These are phyloP conservation scores for Trichoderma atroviride DNA, from an alignment of 2,329 filamentous ascomycete genomes.

Conservation along the genomic window DNA sequence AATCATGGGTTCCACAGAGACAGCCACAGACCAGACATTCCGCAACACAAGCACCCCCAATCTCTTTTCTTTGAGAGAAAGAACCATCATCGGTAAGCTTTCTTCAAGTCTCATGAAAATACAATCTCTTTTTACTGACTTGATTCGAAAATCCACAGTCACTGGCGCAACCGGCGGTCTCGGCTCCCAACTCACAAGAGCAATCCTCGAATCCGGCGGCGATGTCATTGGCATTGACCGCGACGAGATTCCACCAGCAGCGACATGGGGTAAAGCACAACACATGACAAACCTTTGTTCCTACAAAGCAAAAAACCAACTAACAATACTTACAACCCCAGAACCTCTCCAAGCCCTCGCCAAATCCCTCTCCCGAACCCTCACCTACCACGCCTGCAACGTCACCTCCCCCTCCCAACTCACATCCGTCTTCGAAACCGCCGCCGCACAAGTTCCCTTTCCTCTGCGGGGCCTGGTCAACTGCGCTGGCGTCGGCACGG, in stretches of 20 bases:
- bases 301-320: background rate
- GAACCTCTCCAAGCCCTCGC: conserved; percentile 16
- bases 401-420: background rate
- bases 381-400: conserved; percentile 19
- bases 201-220: conserved; percentile 27
- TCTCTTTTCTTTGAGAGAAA: conserved; percentile 19
- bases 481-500: conserved; percentile 39
- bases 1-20: conserved; percentile 23
- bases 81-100: conserved; percentile 24
- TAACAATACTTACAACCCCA: background rate
- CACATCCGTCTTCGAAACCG: background rate
- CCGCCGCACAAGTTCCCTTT: conserved; percentile 27
- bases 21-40: background rate
- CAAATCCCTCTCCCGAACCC: conserved; percentile 6
- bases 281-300: too few species aligned
- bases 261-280: conserved; percentile 12
- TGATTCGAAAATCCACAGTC: background rate
- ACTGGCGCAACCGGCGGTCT: conserved; percentile 23
- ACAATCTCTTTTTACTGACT: too few species aligned
- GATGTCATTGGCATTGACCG: conserved; percentile 25
- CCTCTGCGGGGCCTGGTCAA: conserved; percentile 39
- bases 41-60: background rate
- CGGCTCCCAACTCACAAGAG: conserved; percentile 17
- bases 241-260: background rate
- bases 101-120: too few species aligned